Base-by-base conservation (phyloP, 1,284 basidiomycete species). In the Cutaneotrichosporon sp. region DNA sequence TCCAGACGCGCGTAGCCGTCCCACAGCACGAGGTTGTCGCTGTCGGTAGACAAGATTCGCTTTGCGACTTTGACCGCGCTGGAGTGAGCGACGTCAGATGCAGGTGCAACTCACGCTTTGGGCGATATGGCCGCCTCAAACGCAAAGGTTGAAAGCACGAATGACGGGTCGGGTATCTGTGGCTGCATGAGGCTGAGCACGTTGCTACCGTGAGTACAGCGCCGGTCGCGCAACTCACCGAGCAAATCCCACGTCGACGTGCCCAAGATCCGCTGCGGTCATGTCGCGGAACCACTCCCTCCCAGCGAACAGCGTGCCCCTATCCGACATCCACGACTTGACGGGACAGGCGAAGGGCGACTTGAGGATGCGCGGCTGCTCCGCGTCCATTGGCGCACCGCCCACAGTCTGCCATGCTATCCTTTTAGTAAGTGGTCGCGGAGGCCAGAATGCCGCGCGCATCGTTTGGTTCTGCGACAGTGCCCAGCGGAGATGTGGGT, bases 1-100 rank as follows among this genome's bases (percentile, higher is more conserved):
- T 93, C 87, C 18, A 96, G 77, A 23, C 83, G 82, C 8, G 88
- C 90, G 74, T 94, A 91, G 3, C 81, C 81, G 39, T 82, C 80
- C 90, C 92, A 96, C 41, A 85, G 83, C 0, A 76, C 70, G 22
- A 90, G 68, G 14, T 90, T 89, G 43, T 84, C 79, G 15, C 81
- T 82, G 45, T 81, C 77, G 1, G 65, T 68, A 0, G 86, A 81
- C 14, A 96, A 80, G 17, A 90, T 77, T 1, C 74, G 70, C 54
- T 86, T 87, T 10, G 89, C 91, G 23, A 83, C 72, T 68, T 87
- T 90, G 52, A 69, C 37, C 0, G 68, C 65, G 1, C 67, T 69
- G 50, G 13, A 3, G 52, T 49, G 23, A 59, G 40, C 22, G 36
- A 21, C 14, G 39, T 12, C 30, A 33, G 12, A 18, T 22, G 8